Percentiles rank a stretch among this genome's conserved stretches.
Evolutionary conservation across 129 eudicot species (phyloP).

Genomic region (Oenanthe sinensis): DNA sequence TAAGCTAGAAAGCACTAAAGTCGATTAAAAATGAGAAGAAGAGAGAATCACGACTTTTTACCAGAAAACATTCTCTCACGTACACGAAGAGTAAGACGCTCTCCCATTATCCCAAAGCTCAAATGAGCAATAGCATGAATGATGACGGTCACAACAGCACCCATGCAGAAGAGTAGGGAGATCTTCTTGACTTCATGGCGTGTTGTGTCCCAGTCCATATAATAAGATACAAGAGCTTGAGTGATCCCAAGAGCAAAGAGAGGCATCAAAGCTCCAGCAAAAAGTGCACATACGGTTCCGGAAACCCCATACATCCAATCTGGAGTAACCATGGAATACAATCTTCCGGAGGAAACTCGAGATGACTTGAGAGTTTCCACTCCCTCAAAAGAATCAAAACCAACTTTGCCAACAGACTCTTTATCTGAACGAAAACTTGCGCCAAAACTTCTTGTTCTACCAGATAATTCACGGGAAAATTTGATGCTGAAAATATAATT

Average conservation of each 20-base stretch:
- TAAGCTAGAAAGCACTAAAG: neutral
- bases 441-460: slow-evolving; percentile 74
- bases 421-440: slow-evolving; percentile 86
- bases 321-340: slow-evolving; percentile 76
- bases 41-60: slow-evolving; percentile 12
- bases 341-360: slow-evolving; percentile 50
- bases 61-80: slow-evolving; percentile 96
- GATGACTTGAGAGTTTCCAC: slow-evolving; percentile 39
- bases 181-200: slow-evolving; percentile 73
- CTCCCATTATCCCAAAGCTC: slow-evolving; percentile 92
- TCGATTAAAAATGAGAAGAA: neutral
- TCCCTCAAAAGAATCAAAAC: slow-evolving; percentile 37
- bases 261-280: slow-evolving; percentile 87
- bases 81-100: slow-evolving; percentile 94
- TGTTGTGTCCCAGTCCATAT: slow-evolving; percentile 97
- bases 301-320: slow-evolving; percentile 82
- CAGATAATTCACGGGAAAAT: slow-evolving; percentile 82
- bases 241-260: slow-evolving; percentile 97
- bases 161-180: slow-evolving; percentile 69
- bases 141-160: slow-evolving; percentile 64
- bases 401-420: slow-evolving; percentile 53
- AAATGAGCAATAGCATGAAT: slow-evolving; percentile 68
- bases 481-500: slow-evolving; percentile 37
- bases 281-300: slow-evolving; percentile 74
- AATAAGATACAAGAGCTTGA: slow-evolving; percentile 94